Percentiles rank a stretch among this genome's conserved stretches.
phyloP scores from a whole-genome alignment of 352 stramenopile species.

The Phytophthora rubi region DNA sequence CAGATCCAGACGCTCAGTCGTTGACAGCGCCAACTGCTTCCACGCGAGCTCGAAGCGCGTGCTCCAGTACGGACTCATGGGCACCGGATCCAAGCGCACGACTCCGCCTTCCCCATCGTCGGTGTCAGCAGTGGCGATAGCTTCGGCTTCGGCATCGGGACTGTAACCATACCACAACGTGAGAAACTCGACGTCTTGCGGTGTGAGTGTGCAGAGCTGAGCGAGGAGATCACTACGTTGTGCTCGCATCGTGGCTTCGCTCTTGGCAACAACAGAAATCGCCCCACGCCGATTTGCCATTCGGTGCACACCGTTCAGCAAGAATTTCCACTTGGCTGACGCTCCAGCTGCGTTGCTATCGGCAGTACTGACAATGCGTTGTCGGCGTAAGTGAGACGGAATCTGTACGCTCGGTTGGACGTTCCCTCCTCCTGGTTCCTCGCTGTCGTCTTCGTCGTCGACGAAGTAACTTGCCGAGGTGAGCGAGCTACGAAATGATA shows the following conservation, averaged over 20 bases:
- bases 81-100: conserved; percentile 56
- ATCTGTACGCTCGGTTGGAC: conserved; percentile 53
- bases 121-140: conserved; percentile 15
- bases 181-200: conserved; percentile 67
- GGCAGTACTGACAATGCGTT: conserved; percentile 23
- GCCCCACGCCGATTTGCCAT: conserved; percentile 55
- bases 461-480: conserved; percentile 71
- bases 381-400: conserved; percentile 35
- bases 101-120: conserved; percentile 19
- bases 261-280: conserved; percentile 53
- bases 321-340: conserved; percentile 53
- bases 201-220: conserved; percentile 54
- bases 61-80: conserved; percentile 68
- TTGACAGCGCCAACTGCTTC: conserved; percentile 67
- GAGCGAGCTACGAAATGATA: conserved; percentile 71
- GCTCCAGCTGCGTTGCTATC: conserved; percentile 18
- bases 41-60: conserved; percentile 71
- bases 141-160: conserved; percentile 42
- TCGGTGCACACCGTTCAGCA: conserved; percentile 43
- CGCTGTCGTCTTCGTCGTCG: conserved; percentile 44
- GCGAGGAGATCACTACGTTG: conserved; percentile 58
- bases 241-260: conserved; percentile 36
- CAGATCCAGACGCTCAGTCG: conserved; percentile 68
- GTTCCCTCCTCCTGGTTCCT: conserved; percentile 27
- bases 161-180: conserved; percentile 68